phyloP scores from a whole-genome alignment of 1,284 basidiomycete genomes.

The Ceratobasidium sp. region DNA sequence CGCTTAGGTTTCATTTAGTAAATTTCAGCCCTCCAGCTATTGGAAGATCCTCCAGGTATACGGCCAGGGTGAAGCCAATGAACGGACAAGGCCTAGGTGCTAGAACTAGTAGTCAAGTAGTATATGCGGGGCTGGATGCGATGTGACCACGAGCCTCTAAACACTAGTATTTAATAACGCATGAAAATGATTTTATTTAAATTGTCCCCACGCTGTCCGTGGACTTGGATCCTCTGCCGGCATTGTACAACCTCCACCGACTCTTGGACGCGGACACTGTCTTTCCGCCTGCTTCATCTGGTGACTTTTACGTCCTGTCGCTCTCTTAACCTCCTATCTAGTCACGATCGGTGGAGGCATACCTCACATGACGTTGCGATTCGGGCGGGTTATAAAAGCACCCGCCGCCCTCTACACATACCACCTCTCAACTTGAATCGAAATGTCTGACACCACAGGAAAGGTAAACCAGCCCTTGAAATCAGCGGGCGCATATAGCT shows the following conservation, averaged over 20 bases:
- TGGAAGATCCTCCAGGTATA: no score
- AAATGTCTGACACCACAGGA: slow-evolving; percentile 76
- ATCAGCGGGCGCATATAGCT: slow-evolving; percentile 36
- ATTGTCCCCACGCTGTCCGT: no score
- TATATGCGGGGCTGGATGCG: no score
- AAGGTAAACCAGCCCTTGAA: slow-evolving; percentile 55
- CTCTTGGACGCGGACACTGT: slow-evolving; percentile 15
- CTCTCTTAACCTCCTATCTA: slow-evolving; percentile 22
- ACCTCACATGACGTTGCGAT: slow-evolving; percentile 40
- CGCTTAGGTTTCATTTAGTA: no score
- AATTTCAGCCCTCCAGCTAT: no score
- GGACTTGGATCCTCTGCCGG: slow-evolving; percentile 1
- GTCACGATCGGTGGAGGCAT: slow-evolving; percentile 43
- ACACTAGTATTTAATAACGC: no score
- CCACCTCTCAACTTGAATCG: slow-evolving; percentile 49
- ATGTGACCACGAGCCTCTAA: no score
- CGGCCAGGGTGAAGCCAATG: no score
- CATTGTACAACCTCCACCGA: slow-evolving; percentile 20
- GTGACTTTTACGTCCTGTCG: slow-evolving; percentile 37
- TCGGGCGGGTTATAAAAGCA: slow-evolving; percentile 26
- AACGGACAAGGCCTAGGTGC: no score
- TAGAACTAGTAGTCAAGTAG: no score
- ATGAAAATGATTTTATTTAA: no score
- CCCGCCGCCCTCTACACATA: not conserved
- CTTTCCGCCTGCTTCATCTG: slow-evolving; percentile 26